A percentile compares a stretch with the other conserved stretches of the same genome.
Evolutionary conservation across 768 basidiomycete genomes (phyloP).

Genomic region (Lanmaoa pseudosensibilis): DNA sequence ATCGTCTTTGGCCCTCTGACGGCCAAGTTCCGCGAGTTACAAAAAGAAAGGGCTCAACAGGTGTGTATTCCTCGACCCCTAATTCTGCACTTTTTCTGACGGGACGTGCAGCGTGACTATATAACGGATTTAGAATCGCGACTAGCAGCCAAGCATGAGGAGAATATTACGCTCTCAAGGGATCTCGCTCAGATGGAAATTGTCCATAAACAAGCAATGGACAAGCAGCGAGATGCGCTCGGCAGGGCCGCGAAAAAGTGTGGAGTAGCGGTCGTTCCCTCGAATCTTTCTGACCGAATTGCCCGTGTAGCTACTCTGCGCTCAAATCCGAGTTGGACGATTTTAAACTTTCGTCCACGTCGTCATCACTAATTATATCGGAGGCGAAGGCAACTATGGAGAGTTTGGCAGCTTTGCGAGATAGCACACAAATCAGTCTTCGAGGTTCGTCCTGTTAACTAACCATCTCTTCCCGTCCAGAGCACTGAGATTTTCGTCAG

Average conservation of each 20-base stretch:
- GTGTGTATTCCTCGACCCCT: slow-evolving; percentile 2
- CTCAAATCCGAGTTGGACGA: slow-evolving; percentile 33
- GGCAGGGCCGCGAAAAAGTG: slow-evolving; percentile 22
- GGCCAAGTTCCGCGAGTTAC: not conserved
- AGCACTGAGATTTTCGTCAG: slow-evolving; percentile 13
- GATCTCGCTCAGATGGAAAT: slow-evolving; percentile 15
- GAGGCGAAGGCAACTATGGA: slow-evolving; percentile 29
- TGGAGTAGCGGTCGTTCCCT: not conserved
- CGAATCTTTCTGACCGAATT: not conserved
- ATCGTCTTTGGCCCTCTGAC: slow-evolving; percentile 6
- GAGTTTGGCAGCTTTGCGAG: slow-evolving; percentile 26
- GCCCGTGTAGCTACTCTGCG: slow-evolving; percentile 24
- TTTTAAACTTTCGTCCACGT: slow-evolving; percentile 26
- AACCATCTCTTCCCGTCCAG: not conserved
- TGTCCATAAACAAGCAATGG: slow-evolving; percentile 10
- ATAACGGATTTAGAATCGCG: slow-evolving; percentile 21
- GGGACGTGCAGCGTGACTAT: slow-evolving; percentile 16
- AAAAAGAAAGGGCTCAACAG: slow-evolving; percentile 12
- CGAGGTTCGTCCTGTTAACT: slow-evolving; percentile 24
- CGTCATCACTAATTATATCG: slow-evolving; percentile 20
- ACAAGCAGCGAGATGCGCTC: slow-evolving; percentile 21
- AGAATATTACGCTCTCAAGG: slow-evolving; percentile 10
- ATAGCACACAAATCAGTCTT: slow-evolving; percentile 19
- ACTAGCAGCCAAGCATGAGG: slow-evolving; percentile 18
- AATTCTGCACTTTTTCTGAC: not conserved